These are phyloP conservation scores for Pleurotus giganteus DNA, from an alignment of 768 basidiomycete genomes.

Conservation along the genomic window DNA sequence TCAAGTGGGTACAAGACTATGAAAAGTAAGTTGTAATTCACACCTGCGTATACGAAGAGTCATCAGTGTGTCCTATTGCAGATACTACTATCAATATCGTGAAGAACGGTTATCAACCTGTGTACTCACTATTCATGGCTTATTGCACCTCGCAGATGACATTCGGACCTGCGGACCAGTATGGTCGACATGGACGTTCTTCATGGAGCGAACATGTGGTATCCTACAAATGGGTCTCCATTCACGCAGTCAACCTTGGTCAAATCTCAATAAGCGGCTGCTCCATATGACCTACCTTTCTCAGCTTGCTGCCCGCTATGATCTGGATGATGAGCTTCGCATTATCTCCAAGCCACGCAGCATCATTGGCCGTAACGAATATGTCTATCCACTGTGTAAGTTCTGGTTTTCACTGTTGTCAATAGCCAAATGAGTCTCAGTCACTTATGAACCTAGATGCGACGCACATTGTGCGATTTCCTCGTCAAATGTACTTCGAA, in stretches of 20 bases:
- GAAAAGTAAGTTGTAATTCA: constrained; percentile 28
- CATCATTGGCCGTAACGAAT: too few species aligned
- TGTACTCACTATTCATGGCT: constrained; percentile 28
- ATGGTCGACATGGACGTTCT: constrained; percentile 34
- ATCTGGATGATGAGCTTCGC: constrained; percentile 21
- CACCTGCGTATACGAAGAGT: neutral
- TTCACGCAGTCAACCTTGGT: constrained; percentile 24
- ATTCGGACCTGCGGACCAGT: constrained; percentile 30
- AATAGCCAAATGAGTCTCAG: neutral
- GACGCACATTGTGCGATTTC: constrained; percentile 13
- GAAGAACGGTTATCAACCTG: constrained; percentile 24
- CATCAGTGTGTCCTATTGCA: constrained; percentile 2
- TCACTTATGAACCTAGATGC: constrained; percentile 15
- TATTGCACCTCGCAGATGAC: constrained; percentile 29
- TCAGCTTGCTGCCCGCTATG: constrained; percentile 22
- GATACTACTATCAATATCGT: constrained; percentile 31
- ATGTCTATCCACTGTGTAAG: constrained; percentile 12
- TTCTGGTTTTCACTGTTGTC: neutral
- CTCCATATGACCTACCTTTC: constrained; percentile 23
- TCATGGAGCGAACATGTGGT: constrained; percentile 33
- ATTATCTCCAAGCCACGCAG: too few species aligned
- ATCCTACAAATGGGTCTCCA: constrained; percentile 20
- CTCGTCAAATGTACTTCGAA: constrained; percentile 5
- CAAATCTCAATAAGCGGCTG: constrained; percentile 21
- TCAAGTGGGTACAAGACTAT: constrained; percentile 34